These are phyloP conservation scores for Flammula alnicola DNA, from an alignment of 1,284 basidiomycete species.

Conservation along the genomic window DNA sequence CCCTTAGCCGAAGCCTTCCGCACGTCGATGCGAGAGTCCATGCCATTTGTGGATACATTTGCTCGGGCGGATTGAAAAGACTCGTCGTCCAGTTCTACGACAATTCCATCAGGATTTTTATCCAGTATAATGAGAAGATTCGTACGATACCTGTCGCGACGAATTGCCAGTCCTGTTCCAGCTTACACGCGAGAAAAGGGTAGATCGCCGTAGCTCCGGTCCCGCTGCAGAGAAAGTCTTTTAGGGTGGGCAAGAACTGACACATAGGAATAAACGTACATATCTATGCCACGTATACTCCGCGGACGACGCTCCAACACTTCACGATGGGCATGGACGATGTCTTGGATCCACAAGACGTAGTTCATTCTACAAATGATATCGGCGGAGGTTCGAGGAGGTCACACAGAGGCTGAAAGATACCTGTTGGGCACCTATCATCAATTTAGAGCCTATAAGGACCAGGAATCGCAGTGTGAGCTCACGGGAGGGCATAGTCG, in stretches of 20 bases:
- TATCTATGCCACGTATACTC: slow-evolving; percentile 52
- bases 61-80: slow-evolving; percentile 58
- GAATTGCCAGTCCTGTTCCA: slow-evolving; percentile 61
- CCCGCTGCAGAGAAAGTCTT: slow-evolving; percentile 58
- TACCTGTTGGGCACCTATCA: slow-evolving; percentile 73
- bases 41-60: slow-evolving; percentile 61
- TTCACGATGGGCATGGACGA: slow-evolving; percentile 34
- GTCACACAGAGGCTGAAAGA: neutral
- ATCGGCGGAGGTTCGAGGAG: neutral
- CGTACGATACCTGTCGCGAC: slow-evolving; percentile 68
- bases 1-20: slow-evolving; percentile 41
- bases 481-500: slow-evolving; percentile 87
- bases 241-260: neutral
- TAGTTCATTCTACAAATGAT: slow-evolving; percentile 68
- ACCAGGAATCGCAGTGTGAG: neutral
- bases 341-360: slow-evolving; percentile 71
- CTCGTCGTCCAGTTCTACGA: slow-evolving; percentile 68
- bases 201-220: slow-evolving; percentile 94
- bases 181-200: slow-evolving; percentile 72
- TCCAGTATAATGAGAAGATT: neutral
- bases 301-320: slow-evolving; percentile 15
- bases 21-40: slow-evolving; percentile 56
- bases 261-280: slow-evolving; percentile 44
- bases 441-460: neutral
- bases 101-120: neutral